Evolutionary conservation across 2,329 filamentous ascomycete species (phyloP).

Genomic region (Penicillium janthinellum): DNA sequence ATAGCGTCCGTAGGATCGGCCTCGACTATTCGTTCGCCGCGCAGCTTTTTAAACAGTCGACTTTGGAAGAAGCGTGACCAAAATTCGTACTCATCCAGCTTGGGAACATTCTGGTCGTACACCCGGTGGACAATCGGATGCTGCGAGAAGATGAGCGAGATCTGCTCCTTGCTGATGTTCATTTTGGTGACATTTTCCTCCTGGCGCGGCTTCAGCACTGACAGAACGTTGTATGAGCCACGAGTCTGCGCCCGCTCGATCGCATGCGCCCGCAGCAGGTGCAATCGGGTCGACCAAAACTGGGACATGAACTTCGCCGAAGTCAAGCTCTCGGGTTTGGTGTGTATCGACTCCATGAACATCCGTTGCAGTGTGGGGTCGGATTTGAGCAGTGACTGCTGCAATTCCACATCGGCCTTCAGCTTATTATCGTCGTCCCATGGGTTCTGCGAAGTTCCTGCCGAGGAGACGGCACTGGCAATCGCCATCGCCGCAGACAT

Average conservation of each 20-base stretch:
- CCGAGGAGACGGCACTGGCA: constrained; percentile 66
- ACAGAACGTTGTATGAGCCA: constrained; percentile 91
- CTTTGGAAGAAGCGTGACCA: constrained; percentile 95
- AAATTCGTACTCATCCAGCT: constrained; percentile 76
- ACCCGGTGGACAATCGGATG: constrained; percentile 87
- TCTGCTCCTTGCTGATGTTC: constrained; percentile 86
- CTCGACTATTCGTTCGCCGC: constrained; percentile 82
- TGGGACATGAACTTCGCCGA: constrained; percentile 81
- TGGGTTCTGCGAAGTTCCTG: constrained; percentile 52
- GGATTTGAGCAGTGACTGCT: constrained; percentile 84
- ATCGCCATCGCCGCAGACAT: constrained; percentile 75
- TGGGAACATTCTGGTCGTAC: constrained; percentile 91
- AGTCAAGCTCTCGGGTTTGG: constrained; percentile 82
- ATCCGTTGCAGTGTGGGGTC: constrained; percentile 75
- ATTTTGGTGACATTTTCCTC: constrained; percentile 75
- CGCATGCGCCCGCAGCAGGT: constrained; percentile 83
- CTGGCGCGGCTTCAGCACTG: constrained; percentile 79
- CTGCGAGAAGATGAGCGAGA: constrained; percentile 88
- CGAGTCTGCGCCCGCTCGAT: constrained; percentile 85
- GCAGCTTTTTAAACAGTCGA: constrained; percentile 83
- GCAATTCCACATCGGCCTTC: constrained; percentile 75
- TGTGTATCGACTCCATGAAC: constrained; percentile 79
- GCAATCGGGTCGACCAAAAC: constrained; percentile 90
- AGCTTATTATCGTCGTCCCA: constrained; percentile 83
- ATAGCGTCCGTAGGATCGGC: constrained; percentile 74